Evolutionary conservation across 164 flowering plant genomes (phyloP).

Genomic region (Euptelea pleiosperma): DNA sequence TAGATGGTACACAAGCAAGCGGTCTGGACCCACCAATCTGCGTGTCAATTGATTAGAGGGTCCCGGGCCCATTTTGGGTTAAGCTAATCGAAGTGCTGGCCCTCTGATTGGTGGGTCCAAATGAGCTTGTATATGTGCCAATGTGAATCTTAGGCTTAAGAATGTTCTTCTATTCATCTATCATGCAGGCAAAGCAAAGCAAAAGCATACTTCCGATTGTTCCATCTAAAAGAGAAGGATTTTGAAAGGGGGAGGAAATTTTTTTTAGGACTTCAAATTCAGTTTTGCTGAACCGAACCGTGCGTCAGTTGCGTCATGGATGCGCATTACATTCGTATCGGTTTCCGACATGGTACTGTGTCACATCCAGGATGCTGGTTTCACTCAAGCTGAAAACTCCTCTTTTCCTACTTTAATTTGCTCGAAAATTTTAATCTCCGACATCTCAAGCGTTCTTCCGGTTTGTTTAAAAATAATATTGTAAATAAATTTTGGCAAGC

Average conservation of each 20-base stretch:
- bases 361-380: too few relatives aligned
- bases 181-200: slow-evolving; percentile 58
- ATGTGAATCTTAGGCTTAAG: too few relatives aligned
- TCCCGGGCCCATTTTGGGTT: neutral
- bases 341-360: neutral
- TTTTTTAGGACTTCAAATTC: neutral
- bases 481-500: too few relatives aligned
- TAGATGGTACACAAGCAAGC: neutral
- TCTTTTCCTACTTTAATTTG: too few relatives aligned
- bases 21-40: neutral
- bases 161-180: neutral
- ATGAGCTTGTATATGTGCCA: slow-evolving; percentile 4
- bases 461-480: too few relatives aligned
- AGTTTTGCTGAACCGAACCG: too few relatives aligned
- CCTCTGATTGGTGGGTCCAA: neutral
- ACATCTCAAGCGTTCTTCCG: too few relatives aligned
- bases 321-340: neutral
- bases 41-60: neutral
- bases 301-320: too few relatives aligned
- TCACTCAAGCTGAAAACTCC: too few relatives aligned
- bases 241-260: neutral
- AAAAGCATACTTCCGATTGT: slow-evolving; percentile 42
- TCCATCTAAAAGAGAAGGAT: slow-evolving; percentile 20
- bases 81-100: too few relatives aligned
- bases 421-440: too few relatives aligned